Conservation (phyloP, 768 basidiomycete species). For the Mycena belliarum region DNA sequence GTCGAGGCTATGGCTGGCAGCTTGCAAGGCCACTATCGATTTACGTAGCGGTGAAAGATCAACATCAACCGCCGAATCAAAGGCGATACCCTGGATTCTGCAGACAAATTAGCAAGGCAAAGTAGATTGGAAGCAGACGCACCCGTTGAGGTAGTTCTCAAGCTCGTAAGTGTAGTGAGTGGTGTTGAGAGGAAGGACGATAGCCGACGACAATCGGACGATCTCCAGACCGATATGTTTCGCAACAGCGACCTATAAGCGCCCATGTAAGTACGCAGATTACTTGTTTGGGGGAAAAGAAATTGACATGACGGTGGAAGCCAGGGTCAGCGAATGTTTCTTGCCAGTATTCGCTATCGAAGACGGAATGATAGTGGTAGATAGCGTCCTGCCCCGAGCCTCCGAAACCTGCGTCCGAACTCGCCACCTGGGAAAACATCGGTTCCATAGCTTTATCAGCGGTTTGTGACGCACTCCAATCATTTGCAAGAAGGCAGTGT, state of each 20-base stretch:
- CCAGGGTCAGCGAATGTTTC: constrained; percentile 75
- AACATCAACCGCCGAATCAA: constrained; percentile 25
- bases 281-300: neutral
- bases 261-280: neutral
- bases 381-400: constrained; percentile 52
- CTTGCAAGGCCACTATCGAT: constrained; percentile 38
- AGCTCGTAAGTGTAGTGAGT: constrained; percentile 65
- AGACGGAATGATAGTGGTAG: constrained; percentile 80
- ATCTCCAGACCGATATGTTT: constrained; percentile 56
- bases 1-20: constrained; percentile 45
- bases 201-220: constrained; percentile 52
- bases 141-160: constrained; percentile 54
- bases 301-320: constrained; percentile 62
- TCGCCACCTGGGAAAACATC: constrained; percentile 39
- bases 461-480: constrained; percentile 18
- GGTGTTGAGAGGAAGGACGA: constrained; percentile 67
- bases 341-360: constrained; percentile 73
- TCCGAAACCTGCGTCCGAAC: constrained; percentile 44
- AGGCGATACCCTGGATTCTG: constrained; percentile 49
- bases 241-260: constrained; percentile 53
- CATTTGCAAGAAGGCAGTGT: constrained; percentile 39
- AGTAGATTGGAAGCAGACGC: neutral
- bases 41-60: constrained; percentile 40
- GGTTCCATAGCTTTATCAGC: neutral
- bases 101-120: constrained; percentile 28